Evolutionary conservation across 768 basidiomycete genomes (phyloP).

Genomic region (Fomitopsis pulvina): DNA sequence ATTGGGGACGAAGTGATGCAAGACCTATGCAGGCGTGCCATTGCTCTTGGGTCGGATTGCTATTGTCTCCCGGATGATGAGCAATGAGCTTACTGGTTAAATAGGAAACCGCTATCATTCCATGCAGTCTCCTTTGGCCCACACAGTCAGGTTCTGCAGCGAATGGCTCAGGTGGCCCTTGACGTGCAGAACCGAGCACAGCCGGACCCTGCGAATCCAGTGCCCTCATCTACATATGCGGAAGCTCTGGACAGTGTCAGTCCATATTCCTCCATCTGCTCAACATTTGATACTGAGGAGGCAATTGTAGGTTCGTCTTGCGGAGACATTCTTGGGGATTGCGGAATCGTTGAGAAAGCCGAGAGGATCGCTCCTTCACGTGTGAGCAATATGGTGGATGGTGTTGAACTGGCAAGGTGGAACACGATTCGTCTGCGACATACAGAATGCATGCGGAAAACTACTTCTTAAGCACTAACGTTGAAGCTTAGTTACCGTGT

Average conservation of each 20-base stretch:
- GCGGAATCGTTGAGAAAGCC: slow-evolving; percentile 54
- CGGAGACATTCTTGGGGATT: slow-evolving; percentile 51
- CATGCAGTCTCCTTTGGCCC: slow-evolving; percentile 54
- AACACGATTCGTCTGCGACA: too few species aligned
- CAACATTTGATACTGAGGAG: not conserved
- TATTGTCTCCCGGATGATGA: not conserved
- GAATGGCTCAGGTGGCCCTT: slow-evolving; percentile 47
- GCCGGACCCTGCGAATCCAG: slow-evolving; percentile 30
- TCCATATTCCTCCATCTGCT: not conserved
- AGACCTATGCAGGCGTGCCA: slow-evolving; percentile 35
- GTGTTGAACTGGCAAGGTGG: too few species aligned
- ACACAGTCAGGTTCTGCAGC: slow-evolving; percentile 26
- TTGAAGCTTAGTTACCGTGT: too few species aligned
- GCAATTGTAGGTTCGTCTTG: slow-evolving; percentile 38
- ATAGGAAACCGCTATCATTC: slow-evolving; percentile 49
- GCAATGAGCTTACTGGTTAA: not conserved
- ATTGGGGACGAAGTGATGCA: slow-evolving; percentile 32
- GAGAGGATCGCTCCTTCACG: slow-evolving; percentile 34
- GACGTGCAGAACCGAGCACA: slow-evolving; percentile 41
- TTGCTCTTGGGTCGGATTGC: slow-evolving; percentile 36
- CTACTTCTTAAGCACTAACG: too few species aligned
- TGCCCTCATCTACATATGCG: slow-evolving; percentile 39
- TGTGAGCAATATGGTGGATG: not conserved
- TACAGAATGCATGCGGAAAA: too few species aligned
- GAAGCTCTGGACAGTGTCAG: slow-evolving; percentile 45